Conservation (phyloP, 768 basidiomycete species). For the Leucocoprinus birnbaumii region DNA sequence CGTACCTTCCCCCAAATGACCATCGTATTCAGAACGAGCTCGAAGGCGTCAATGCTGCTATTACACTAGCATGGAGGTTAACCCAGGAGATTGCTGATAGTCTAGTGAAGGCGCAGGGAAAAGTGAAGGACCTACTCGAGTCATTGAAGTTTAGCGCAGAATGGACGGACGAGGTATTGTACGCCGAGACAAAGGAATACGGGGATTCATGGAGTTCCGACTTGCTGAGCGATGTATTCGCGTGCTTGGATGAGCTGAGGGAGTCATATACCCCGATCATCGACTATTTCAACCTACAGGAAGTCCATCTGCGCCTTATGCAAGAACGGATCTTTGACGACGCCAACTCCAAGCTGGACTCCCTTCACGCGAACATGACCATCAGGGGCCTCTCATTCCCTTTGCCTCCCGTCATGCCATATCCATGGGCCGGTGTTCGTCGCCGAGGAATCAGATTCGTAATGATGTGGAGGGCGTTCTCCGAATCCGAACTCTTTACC, state of each 20-base stretch:
- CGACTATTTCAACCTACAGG: neutral
- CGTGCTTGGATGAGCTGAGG: neutral
- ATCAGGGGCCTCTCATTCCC: neutral
- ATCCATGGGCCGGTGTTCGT: neutral
- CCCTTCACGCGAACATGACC: neutral
- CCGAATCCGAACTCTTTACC: neutral
- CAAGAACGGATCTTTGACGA: neutral
- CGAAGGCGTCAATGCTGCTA: neutral
- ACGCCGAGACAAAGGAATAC: neutral
- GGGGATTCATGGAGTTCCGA: neutral
- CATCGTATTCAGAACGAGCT: neutral
- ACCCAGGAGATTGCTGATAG: neutral
- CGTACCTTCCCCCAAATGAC: neutral
- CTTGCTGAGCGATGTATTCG: neutral
- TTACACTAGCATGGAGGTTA: neutral
- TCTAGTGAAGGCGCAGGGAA: neutral
- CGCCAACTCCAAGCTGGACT: neutral
- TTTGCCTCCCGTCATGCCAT: neutral
- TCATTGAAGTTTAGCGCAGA: neutral
- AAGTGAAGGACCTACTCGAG: neutral
- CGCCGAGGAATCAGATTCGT: neutral
- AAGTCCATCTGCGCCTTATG: neutral
- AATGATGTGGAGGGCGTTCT: neutral
- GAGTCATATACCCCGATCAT: neutral
- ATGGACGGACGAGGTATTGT: neutral